Percentiles rank a stretch among this genome's conserved stretches.
These are phyloP conservation scores for Lepidium campestre DNA, from an alignment of 441 rosid genomes.

Conservation along the genomic window DNA sequence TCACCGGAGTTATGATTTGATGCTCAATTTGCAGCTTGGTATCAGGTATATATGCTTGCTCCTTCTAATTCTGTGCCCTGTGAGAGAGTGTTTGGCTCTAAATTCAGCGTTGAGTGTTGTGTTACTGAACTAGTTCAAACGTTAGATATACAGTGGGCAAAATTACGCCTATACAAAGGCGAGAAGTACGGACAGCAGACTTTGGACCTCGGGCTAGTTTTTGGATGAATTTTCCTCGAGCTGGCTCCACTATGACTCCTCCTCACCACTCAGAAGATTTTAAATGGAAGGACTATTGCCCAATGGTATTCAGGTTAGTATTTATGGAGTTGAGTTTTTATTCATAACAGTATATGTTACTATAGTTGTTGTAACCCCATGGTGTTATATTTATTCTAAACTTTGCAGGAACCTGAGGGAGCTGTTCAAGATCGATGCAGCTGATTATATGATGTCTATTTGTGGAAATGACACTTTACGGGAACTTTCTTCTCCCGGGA, in stretches of 20 bases:
- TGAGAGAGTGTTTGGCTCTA: background rate
- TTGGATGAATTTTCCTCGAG: slow-evolving; percentile 93
- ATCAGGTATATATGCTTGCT: slow-evolving; percentile 61
- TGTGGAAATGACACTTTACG: slow-evolving; percentile 96
- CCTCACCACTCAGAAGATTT: slow-evolving; percentile 91
- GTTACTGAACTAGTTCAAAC: slow-evolving; percentile 16
- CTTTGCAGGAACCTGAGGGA: slow-evolving; percentile 80
- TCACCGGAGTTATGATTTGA: slow-evolving; percentile 92
- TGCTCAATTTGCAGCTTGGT: slow-evolving; percentile 96
- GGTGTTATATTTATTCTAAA: slow-evolving; percentile 6
- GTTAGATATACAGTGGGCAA: slow-evolving; percentile 95
- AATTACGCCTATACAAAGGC: slow-evolving; percentile 87
- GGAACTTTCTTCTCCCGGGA: slow-evolving; percentile 98
- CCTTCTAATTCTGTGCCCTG: slow-evolving; percentile 1
- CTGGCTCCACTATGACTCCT: slow-evolving; percentile 87
- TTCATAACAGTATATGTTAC: background rate
- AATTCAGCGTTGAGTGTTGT: background rate
- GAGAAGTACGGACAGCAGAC: slow-evolving; percentile 85
- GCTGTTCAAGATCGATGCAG: slow-evolving; percentile 98
- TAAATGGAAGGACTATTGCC: slow-evolving; percentile 98
- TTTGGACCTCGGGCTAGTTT: slow-evolving; percentile 94
- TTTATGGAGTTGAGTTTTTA: background rate
- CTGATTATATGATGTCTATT: slow-evolving; percentile 97
- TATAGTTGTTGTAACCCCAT: background rate
- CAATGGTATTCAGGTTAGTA: slow-evolving; percentile 93